These are phyloP conservation scores for Hanseniaspora meyeri DNA, from an alignment of 805 yeast species.

Conservation along the genomic window DNA sequence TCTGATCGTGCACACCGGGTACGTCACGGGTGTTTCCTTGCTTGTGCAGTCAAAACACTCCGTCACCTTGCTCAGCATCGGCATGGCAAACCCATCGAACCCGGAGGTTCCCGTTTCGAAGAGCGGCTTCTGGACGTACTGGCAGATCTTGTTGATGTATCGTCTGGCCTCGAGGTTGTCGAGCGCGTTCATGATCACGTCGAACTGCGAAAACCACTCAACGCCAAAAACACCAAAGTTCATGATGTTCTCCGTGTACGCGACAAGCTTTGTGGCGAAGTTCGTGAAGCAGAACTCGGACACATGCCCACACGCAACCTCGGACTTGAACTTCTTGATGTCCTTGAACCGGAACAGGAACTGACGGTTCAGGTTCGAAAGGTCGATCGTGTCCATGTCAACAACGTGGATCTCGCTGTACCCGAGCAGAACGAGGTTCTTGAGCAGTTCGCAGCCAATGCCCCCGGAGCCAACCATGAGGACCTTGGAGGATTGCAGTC, in stretches of 20 bases:
- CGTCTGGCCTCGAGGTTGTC: constrained; percentile 89
- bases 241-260: constrained; percentile 83
- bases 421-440: constrained; percentile 65
- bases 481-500: constrained; percentile 38
- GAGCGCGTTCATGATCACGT: constrained; percentile 76
- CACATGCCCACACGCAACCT: constrained; percentile 77
- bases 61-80: constrained; percentile 65
- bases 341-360: constrained; percentile 81
- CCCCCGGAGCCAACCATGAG: constrained; percentile 93
- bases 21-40: constrained; percentile 78
- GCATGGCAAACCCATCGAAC: constrained; percentile 85
- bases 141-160: constrained; percentile 73
- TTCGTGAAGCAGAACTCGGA: constrained; percentile 41
- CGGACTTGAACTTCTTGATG: constrained; percentile 75
- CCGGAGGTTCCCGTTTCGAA: constrained; percentile 96
- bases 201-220: constrained; percentile 66
- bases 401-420: constrained; percentile 80
- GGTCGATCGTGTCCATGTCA: constrained; percentile 91
- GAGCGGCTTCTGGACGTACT: constrained; percentile 60
- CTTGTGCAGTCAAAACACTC: constrained; percentile 91
- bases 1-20: constrained; percentile 92
- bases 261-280: constrained; percentile 43
- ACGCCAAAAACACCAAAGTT: constrained; percentile 59
- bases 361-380: constrained; percentile 85
- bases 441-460: constrained; percentile 82